Base-by-base conservation (phyloP, 192 early-diverging fungal genomes). In the Spizellomyces sp. region DNA sequence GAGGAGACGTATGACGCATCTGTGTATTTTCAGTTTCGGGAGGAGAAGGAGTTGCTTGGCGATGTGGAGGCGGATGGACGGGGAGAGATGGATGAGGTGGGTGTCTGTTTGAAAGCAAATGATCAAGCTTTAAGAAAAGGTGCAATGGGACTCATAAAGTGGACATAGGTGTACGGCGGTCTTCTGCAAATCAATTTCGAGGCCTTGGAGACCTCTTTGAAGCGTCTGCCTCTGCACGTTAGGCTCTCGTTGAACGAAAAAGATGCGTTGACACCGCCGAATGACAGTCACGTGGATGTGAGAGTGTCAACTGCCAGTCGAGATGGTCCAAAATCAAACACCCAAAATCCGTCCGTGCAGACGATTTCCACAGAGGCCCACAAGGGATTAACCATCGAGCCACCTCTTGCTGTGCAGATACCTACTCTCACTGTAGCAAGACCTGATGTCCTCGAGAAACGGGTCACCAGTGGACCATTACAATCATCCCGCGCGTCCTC, bases 21-120 rank as follows among this genome's bases (percentile, higher is more conserved):
- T 2, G n/a, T 70, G 19, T 70, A 70, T 44, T 70, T 70, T 27
- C 69, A 50, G 15, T 62, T 70, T 48, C 44, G 50, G 12, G 69
- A 70, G n/a, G 69, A 70, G 45, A 14, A 48, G 59, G 69, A 62
- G 9, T 70, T 43, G 58, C 27, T 36, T 36, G 69, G 46, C 9
- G 43, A 69, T 27, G 55, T 60, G 9, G 21, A 44, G 22, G 54
- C 22, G 6, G 55, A 41, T 22, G 52, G 55, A 15, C 44, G 46
- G 21, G 5, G 21, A 12, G 45, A 19, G 15, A 44, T 45, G 6
- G 67, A 69, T 59, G 67, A 69, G 56, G 67, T 69, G n/a, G 43
- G 67, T n/a, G 19, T 6, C n/a, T 62, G 5, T 62, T 12, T 56
- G 66, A 36, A 58, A 17, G n/a, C 6, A 14, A 14, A 5, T 60